Base-by-base conservation (phyloP, 495 filamentous ascomycete genomes). In the Amniculicola lignicola region DNA sequence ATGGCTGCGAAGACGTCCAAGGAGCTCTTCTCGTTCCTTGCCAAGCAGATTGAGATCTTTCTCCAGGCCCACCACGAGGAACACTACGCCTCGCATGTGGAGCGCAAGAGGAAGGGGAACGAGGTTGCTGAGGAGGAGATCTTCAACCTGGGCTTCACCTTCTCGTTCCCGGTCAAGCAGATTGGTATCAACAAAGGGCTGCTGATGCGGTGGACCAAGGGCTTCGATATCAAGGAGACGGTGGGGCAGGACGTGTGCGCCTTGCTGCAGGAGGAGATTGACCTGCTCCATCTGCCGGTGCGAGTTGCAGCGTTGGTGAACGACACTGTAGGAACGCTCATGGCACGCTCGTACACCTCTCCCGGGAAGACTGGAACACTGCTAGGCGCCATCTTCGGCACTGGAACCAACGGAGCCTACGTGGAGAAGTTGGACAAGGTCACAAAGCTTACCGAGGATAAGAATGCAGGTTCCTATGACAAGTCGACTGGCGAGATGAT, bases 201-300 rank as follows among this genome's bases (percentile, higher is more conserved):
- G 33, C 75, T 97, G 29, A 89, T 95, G 69, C 83, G 94, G 53
- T 98, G 93, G 93, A 98, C 94, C 24, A 98, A 98, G 76, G 94
- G 93, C 29, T 98, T 96, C 68, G 88, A 96, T 69, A 96, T 98
- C 54, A 79, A 81, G 16, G 94, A 97, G 68, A 85, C 92, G 0
- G 71, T 98, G 51, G 93, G 93, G 29, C 87, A 96, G 69, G 93
- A 98, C 72, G 90, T 98, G 33, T 98, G 93, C 62, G 82, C 81
- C 36, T 77, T 97, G 24, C 79, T 98, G 24, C 93, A 98, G 67
- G 70, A 74, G n/a, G 93, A 96, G 68, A 90, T 98, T 61, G 89
- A 98, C 71, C 80, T 79, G 38, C 82, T 97, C 29, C 72, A 81
- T 53, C 82, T 98, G 12, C 94, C 93, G 2, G 91, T 98, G 35